Percentiles rank a stretch among this genome's conserved stretches.
Conservation (phyloP, 2,329 filamentous ascomycete species). For the Eutypa lata region DNA sequence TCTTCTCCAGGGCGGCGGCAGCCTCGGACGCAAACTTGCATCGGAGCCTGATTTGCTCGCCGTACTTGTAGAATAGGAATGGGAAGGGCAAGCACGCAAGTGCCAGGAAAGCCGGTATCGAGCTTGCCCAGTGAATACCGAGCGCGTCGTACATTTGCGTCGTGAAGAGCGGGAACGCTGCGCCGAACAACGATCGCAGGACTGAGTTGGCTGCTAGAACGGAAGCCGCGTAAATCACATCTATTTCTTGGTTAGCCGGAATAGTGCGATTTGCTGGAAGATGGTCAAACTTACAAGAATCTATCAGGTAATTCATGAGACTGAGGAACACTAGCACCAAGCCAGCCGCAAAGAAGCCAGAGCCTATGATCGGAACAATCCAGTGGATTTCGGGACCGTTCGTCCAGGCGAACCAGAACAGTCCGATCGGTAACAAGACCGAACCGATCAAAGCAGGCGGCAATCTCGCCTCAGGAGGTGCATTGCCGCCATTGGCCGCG, state of each 20-base stretch:
- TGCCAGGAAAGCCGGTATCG: conserved; percentile 71
- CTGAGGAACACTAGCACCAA: conserved; percentile 55
- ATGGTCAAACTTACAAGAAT: conserved; percentile 42
- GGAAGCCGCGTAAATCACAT: conserved; percentile 70
- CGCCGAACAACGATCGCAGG: conserved; percentile 57
- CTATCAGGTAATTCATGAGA: conserved; percentile 57
- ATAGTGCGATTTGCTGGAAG: neutral
- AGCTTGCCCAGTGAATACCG: conserved; percentile 74
- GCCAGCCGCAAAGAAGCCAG: conserved; percentile 35
- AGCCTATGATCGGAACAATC: conserved; percentile 40
- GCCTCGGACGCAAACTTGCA: conserved; percentile 71
- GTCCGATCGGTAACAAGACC: conserved; percentile 57
- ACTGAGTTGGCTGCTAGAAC: conserved; percentile 60
- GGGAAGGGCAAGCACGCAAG: conserved; percentile 71
- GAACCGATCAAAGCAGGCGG: conserved; percentile 60
- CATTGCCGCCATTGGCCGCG: conserved; percentile 46
- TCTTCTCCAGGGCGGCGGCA: conserved; percentile 32
- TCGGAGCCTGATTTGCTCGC: conserved; percentile 56
- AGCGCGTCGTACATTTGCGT: conserved; percentile 51
- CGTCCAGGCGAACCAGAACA: conserved; percentile 71
- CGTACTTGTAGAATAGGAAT: conserved; percentile 74
- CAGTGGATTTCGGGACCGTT: conserved; percentile 52
- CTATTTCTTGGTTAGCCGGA: conserved; percentile 31
- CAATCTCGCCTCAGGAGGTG: conserved; percentile 65
- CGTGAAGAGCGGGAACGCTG: conserved; percentile 61